Evolutionary conservation across 1,284 basidiomycete species (phyloP).

Genomic region (Ganoderma sinense): DNA sequence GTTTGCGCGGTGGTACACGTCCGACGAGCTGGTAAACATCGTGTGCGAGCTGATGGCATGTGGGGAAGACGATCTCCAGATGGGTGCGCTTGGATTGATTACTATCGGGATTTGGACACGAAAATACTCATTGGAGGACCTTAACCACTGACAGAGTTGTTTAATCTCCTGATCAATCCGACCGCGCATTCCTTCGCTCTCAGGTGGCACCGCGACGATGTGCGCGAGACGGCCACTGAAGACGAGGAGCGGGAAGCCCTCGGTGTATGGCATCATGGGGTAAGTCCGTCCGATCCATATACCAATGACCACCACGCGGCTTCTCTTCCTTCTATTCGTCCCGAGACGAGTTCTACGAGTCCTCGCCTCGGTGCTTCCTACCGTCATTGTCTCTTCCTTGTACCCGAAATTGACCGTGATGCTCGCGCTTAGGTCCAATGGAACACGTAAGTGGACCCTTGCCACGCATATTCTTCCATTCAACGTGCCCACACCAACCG

Average conservation of each 20-base stretch:
- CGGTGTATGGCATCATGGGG: constrained; percentile 70
- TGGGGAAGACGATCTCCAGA: constrained; percentile 66
- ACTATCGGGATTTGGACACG: not conserved
- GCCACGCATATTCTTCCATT: not conserved
- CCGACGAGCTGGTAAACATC: constrained; percentile 57
- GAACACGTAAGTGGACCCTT: constrained; percentile 68
- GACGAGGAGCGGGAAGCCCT: constrained; percentile 73
- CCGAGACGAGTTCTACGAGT: not conserved
- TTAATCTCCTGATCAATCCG: constrained; percentile 85
- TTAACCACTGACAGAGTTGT: constrained; percentile 60
- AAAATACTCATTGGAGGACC: not conserved
- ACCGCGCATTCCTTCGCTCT: constrained; percentile 73
- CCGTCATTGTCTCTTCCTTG: not conserved
- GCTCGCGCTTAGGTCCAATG: constrained; percentile 69
- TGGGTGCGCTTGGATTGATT: constrained; percentile 59
- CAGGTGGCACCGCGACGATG: constrained; percentile 86
- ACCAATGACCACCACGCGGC: no score
- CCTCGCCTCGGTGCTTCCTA: no score
- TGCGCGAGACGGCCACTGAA: constrained; percentile 65
- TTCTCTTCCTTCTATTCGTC: not conserved
- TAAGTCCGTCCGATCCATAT: constrained; percentile 46
- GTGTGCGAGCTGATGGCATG: constrained; percentile 65
- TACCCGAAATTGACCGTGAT: not conserved
- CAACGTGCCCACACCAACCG: not conserved
- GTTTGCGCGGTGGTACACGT: constrained; percentile 77